Base-by-base conservation (phyloP, 768 basidiomycete species). In the Zangia roseola region DNA sequence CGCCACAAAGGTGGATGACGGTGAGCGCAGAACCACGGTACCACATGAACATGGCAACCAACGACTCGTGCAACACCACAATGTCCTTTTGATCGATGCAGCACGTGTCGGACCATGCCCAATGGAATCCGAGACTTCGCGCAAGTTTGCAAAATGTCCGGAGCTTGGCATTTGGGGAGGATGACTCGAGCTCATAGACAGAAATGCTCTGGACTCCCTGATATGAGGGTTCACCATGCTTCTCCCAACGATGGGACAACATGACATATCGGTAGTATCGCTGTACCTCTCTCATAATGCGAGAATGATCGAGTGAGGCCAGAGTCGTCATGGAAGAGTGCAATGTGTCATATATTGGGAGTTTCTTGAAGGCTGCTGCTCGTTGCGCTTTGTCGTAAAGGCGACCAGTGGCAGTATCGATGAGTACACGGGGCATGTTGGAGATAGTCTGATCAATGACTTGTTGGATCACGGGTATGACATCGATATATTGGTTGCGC, bases 31-130 rank as follows among this genome's bases (percentile, higher is more conserved):
- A n/a, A n/a, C n/a, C n/a, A n/a, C n/a, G n/a, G n/a, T n/a, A n/a
- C 54, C 52, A 55, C 1, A 16, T 38, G 43, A 54, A 55, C 52
- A 55, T 48, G 6, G 54, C 43, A 5, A 53, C 47, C 20, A 57
- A 14, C 1, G 55, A 53, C 17, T 57, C 55, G 21, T 57, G 46
- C 16, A 36, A 17, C 6, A 46, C 51, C n/a, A 40, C 42, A 1
- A 30, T 36, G 19, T 40, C 4, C 2, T 10, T 5, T 12, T 26
- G 5, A 6, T 52, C 23, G 0, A 54, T 13, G 20, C 53, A 52
- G 20, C 40, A 54, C 0, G 55, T 56, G 19, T 56, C 55, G 1
- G 17, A 21, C 54, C 55, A 56, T 20, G 35, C 54, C 50, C 55
- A 57, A 6, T 2, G 17, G 24, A 49, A 57, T 0, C 47, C 46